A percentile compares a stretch with the other conserved stretches of the same genome.
phyloP scores from a whole-genome alignment of 2,329 filamentous ascomycete species.

The Helotiales sp. region DNA sequence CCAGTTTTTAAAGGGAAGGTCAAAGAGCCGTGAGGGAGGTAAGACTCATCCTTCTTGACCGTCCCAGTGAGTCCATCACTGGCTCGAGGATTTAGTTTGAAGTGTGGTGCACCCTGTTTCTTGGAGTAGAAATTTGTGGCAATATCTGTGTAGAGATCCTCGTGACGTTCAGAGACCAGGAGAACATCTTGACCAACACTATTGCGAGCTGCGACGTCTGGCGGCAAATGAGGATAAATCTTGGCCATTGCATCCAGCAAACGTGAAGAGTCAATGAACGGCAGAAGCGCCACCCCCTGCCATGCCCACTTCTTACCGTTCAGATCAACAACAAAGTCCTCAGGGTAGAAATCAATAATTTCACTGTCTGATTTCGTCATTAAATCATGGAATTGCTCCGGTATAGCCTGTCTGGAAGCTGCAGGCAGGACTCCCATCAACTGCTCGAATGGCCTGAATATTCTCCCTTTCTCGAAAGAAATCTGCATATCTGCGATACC shows the following conservation, averaged over 20 bases:
- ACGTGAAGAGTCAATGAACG: constrained; percentile 92
- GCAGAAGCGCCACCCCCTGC: constrained; percentile 91
- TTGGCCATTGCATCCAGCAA: constrained; percentile 79
- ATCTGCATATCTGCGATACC: constrained; percentile 78
- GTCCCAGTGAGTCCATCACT: constrained; percentile 79
- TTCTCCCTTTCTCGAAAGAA: constrained; percentile 78
- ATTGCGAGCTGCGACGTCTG: constrained; percentile 79
- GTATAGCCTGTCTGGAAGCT: constrained; percentile 87
- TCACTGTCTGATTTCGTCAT: constrained; percentile 88
- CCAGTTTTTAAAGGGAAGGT: constrained; percentile 73
- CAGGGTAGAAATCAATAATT: constrained; percentile 97
- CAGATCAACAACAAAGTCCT: constrained; percentile 88
- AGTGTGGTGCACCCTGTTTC: constrained; percentile 65
- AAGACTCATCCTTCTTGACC: constrained; percentile 78
- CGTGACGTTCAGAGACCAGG: constrained; percentile 79
- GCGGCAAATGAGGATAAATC: constrained; percentile 76
- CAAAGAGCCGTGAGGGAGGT: constrained; percentile 82
- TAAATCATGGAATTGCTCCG: constrained; percentile 81
- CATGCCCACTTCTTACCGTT: constrained; percentile 99
- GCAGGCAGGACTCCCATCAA: constrained; percentile 97
- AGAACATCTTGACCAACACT: constrained; percentile 77
- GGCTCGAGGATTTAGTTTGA: constrained; percentile 71
- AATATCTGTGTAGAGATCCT: constrained; percentile 79
- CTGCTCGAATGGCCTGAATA: constrained; percentile 93
- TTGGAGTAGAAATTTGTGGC: constrained; percentile 89